A percentile compares a stretch with the other conserved stretches of the same genome.
These are phyloP conservation scores for Debaryomyces coudertii DNA, from an alignment of 1,139 yeast genomes.

Conservation along the genomic window DNA sequence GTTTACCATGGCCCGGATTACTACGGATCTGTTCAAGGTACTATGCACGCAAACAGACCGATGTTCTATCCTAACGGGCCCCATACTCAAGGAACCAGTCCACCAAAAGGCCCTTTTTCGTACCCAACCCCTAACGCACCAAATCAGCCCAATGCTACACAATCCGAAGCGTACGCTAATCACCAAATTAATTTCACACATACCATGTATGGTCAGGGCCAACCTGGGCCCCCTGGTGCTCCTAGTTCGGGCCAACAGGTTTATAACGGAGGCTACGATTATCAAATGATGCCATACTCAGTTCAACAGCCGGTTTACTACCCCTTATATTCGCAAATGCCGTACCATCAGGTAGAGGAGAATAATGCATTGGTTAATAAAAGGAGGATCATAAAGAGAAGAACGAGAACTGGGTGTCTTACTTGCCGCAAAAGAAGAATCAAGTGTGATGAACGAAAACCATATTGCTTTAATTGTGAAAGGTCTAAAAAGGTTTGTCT, in stretches of 20 bases:
- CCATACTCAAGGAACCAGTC: not conserved
- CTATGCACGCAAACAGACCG: not conserved
- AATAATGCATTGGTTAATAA: slow-evolving; percentile 42
- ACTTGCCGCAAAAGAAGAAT: slow-evolving; percentile 75
- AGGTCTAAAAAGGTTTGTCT: slow-evolving; percentile 69
- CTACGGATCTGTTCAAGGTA: slow-evolving; percentile 3
- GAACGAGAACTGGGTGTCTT: slow-evolving; percentile 76
- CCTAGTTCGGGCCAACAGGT: not conserved
- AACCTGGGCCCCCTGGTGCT: not conserved
- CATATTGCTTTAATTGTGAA: slow-evolving; percentile 73
- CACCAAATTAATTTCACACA: slow-evolving; percentile 3
- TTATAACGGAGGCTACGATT: slow-evolving; percentile 6
- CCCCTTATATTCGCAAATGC: slow-evolving; percentile 6
- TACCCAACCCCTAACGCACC: not conserved
- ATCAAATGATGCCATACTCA: slow-evolving; percentile 7
- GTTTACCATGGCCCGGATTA: not conserved
- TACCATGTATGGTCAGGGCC: slow-evolving; percentile 1
- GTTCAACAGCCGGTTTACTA: slow-evolving; percentile 9
- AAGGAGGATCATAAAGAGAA: slow-evolving; percentile 47
- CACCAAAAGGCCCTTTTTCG: not conserved
- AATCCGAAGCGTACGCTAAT: slow-evolving; percentile 1
- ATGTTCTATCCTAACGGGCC: not conserved
- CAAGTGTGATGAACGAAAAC: slow-evolving; percentile 76
- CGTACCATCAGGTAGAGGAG: slow-evolving; percentile 24
- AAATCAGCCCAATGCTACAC: not conserved